These are phyloP conservation scores for Saccharomyces jurei DNA, from an alignment of 805 yeast genomes.

Conservation along the genomic window DNA sequence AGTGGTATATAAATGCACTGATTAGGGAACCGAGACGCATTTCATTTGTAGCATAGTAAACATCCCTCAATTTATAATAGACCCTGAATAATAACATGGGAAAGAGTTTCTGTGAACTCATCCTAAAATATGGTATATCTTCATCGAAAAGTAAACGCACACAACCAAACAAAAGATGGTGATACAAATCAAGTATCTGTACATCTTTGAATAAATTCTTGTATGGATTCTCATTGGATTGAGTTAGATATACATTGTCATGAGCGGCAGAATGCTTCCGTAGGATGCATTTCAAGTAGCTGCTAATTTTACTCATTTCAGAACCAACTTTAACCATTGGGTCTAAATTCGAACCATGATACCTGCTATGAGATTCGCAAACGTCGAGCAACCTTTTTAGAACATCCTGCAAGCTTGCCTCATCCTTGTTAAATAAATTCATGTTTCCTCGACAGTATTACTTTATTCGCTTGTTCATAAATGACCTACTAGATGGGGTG, in stretches of 20 bases:
- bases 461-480: neutral
- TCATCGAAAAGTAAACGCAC: conserved; percentile 9
- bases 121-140: conserved; percentile 11
- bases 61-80: conserved; percentile 6
- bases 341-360: neutral
- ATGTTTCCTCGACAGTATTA: neutral
- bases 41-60: conserved; percentile 5
- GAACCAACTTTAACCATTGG: neutral
- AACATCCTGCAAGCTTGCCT: neutral
- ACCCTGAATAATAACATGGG: conserved; percentile 4
- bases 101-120: conserved; percentile 9
- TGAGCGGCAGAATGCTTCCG: neutral
- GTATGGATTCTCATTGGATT: neutral
- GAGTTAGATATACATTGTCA: neutral
- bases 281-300: neutral
- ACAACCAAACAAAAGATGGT: conserved; percentile 8
- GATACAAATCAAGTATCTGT: conserved; percentile 8
- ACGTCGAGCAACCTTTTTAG: neutral
- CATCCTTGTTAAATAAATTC: neutral
- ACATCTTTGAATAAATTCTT: neutral
- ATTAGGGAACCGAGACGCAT: conserved; percentile 8
- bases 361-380: neutral
- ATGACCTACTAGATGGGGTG: neutral
- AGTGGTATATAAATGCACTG: conserved; percentile 13
- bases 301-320: neutral